Evolutionary conservation across 208 protist species (phyloP).

Genomic region (Crithidia bombi): DNA sequence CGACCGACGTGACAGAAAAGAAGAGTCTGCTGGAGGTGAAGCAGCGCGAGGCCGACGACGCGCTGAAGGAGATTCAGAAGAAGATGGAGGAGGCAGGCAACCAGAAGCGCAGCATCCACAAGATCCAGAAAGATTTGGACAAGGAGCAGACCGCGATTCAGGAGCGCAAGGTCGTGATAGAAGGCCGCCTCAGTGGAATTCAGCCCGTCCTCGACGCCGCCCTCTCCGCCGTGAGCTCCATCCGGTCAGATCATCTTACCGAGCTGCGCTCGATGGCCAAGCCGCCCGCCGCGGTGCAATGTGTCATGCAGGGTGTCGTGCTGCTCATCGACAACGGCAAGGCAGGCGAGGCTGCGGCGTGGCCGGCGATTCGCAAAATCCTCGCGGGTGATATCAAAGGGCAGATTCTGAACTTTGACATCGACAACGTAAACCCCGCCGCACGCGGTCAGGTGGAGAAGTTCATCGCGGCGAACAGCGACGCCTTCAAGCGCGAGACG

Average conservation of each 20-base stretch:
- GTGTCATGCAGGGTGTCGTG: slow-evolving; percentile 97
- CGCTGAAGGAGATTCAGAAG: slow-evolving; percentile 95
- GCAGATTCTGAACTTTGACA: slow-evolving; percentile 97
- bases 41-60: slow-evolving; percentile 95
- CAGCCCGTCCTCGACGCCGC: slow-evolving; percentile 96
- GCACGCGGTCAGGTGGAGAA: slow-evolving; percentile 83
- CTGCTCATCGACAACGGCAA: slow-evolving; percentile 89
- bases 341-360: slow-evolving; percentile 81
- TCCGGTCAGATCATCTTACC: slow-evolving; percentile 92
- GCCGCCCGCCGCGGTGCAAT: slow-evolving; percentile 95
- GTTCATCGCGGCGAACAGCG: slow-evolving; percentile 85
- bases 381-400: slow-evolving; percentile 93
- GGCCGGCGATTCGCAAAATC: slow-evolving; percentile 96
- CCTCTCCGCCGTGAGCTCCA: slow-evolving; percentile 92
- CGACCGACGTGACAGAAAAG: slow-evolving; percentile 90
- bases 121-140: slow-evolving; percentile 89
- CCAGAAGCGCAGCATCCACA: slow-evolving; percentile 95
- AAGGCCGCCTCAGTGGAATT: slow-evolving; percentile 93
- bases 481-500: slow-evolving; percentile 94
- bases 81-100: slow-evolving; percentile 95
- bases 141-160: slow-evolving; percentile 93
- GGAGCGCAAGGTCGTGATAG: slow-evolving; percentile 91
- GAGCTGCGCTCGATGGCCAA: slow-evolving; percentile 97
- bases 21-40: slow-evolving; percentile 91
- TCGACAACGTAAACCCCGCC: slow-evolving; percentile 75